Evolutionary conservation across 1,284 basidiomycete genomes (phyloP), one percentile per base, ranked within the genome.

Genomic region (Hymenochaete sp.): DNA sequence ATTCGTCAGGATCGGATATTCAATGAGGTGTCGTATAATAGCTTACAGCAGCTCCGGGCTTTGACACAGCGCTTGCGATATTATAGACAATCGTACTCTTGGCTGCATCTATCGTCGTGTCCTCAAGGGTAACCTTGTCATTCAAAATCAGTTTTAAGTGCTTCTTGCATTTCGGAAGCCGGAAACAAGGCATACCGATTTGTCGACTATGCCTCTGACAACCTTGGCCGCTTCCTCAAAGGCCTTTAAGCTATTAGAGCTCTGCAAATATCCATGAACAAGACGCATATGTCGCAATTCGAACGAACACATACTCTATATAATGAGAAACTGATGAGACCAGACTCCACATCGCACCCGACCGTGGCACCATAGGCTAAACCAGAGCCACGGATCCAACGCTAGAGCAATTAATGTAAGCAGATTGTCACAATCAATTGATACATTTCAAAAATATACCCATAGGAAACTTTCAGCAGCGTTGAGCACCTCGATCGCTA

Each of bases 381-480:
- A 11, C 93, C 93, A 43, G 88, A 83, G 2, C 93, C 93, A 47
- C 93, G 82, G 52, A 97, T 91, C 49, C 82, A 84, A 11, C 79
- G 73, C 83, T 82, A 64, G 62, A 44, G 42, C 29, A 21, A 38
- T 19, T 19, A 24, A 31, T 44, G 56, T 26, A 22, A 53, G 28
- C 31, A 38, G 32, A 35, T 24, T 8, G 21, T 9, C 16, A 16
- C 25, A 11, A 22, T 9, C 21, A 7, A 8, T 42, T 29, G n/a
- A 43, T 31, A 25, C 40, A 29, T 29, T 37, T 18, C 27, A 21
- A 35, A 13, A 27, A 51, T 66, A 52, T 66, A 86, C 85, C 95
- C 96, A 98, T 47, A 98, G 77, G 62, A 85, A 97, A 53, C 87
- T 87, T 67, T 98, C 96, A 41, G 93, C 82, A 2, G 92, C 95